Base-by-base conservation (phyloP, 2,329 filamentous ascomycete genomes). In the Tetracladium maxilliforme region DNA sequence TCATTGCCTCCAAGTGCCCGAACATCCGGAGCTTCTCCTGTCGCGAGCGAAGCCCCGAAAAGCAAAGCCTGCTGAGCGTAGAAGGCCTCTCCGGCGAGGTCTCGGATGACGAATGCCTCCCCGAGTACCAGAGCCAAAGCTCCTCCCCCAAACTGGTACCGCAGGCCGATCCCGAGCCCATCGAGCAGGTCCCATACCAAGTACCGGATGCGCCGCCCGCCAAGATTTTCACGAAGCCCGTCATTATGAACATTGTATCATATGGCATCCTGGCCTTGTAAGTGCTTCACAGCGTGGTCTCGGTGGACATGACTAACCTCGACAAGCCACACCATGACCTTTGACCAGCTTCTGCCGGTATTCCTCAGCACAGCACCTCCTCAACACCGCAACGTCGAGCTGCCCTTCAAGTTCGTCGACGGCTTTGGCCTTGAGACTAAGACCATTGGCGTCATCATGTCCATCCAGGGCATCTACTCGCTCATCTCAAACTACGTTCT, bases 221-320 rank as follows among this genome's bases (percentile, higher is more conserved):
- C 21, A 70, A 67, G 40, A 76, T 74, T 7, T 94, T 95, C 48
- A 92, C 82, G 9, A 71, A 62, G 44, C 81, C 87, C 24, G 80
- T 95, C 28, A 60, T 92, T 31, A 61, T 92, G 43, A 87, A 86
- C 44, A 92, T 94, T 34, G 55, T 87, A 29, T 83, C 80, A 26
- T 93, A 92, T 45, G 87, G 86, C 22, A 83, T 95, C 40, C 61
- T 95, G 31, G 87, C 87, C 35, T 94, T 92, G 84, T 93, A 65
- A 70, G 83, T 75, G 28, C 20, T 30, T 16, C 23, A 25, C 22
- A 10, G 25, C 19, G 26, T 28, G 26, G 20, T 24, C 24, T 20
- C 22, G 13, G 19, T 36, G 21, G 20, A 26, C 16, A 13, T 30
- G 23, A 29, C 42, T 50, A 33, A 45, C 42, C 16, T 15, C 16